These are phyloP conservation scores for Phanerodontia chrysosporium DNA, from an alignment of 768 basidiomycete species.

Conservation along the genomic window DNA sequence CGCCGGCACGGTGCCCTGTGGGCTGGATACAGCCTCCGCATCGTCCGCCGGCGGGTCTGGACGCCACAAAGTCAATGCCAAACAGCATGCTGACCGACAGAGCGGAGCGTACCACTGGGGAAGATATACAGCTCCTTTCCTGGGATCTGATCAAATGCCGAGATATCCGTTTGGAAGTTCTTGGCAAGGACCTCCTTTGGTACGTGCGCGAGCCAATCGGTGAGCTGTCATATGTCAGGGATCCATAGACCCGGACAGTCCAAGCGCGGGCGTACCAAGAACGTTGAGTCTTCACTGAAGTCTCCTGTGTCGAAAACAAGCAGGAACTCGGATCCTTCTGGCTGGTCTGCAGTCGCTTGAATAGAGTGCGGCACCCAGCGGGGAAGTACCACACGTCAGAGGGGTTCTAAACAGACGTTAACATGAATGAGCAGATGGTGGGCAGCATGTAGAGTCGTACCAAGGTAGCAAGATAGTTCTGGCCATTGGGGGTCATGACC, in stretches of 20 bases:
- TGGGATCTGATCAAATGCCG: constrained; percentile 51
- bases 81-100: background rate
- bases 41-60: constrained; percentile 15
- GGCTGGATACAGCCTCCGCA: constrained; percentile 38
- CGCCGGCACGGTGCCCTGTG: constrained; percentile 37
- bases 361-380: constrained; percentile 49
- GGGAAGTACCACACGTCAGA: constrained; percentile 55
- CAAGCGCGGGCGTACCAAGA: constrained; percentile 19
- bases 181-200: constrained; percentile 56
- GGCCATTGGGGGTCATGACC: constrained; percentile 40
- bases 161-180: constrained; percentile 47
- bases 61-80: background rate
- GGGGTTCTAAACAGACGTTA: constrained; percentile 26
- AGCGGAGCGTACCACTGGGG: constrained; percentile 27
- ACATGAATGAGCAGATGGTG: background rate
- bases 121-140: constrained; percentile 50
- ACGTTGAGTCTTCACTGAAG: constrained; percentile 50
- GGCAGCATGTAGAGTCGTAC: constrained; percentile 22
- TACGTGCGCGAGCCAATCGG: constrained; percentile 64
- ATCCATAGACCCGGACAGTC: background rate
- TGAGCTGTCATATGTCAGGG: constrained; percentile 24
- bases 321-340: constrained; percentile 46
- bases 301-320: constrained; percentile 45
- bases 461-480: constrained; percentile 44
- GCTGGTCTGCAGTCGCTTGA: constrained; percentile 37